Percentiles rank a stretch among this genome's conserved stretches.
Conservation (phyloP, 345 rosid species). For the Rhodomyrtus tomentosa region DNA sequence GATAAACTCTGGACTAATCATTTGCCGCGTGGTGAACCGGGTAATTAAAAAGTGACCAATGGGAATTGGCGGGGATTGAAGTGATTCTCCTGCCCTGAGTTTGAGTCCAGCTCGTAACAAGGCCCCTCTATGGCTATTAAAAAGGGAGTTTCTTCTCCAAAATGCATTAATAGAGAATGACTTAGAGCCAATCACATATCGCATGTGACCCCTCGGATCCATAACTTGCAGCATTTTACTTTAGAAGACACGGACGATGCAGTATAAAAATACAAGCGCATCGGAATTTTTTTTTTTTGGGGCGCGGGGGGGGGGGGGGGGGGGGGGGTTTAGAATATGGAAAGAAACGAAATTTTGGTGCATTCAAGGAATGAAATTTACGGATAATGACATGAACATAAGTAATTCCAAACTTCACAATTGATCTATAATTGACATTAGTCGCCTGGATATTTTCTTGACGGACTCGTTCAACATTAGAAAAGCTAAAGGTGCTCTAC, state of each 20-base stretch:
- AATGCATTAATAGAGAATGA: background rate
- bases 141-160: background rate
- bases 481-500: background rate
- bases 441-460: background rate
- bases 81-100: background rate
- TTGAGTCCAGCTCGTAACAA: background rate
- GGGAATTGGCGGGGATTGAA: background rate
- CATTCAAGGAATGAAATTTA: background rate
- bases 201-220: background rate
- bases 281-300: background rate
- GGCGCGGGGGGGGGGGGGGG: too few species aligned
- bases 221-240: background rate
- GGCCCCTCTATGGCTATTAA: background rate
- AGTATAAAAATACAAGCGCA: background rate
- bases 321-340: background rate
- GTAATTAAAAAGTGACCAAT: background rate
- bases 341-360: background rate
- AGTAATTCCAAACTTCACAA: background rate
- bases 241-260: background rate
- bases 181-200: background rate
- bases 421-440: background rate
- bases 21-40: background rate
- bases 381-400: background rate
- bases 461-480: background rate
- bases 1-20: background rate